Evolutionary conservation across 805 yeast genomes (phyloP), one percentile per base, ranked within the genome.

Genomic region (Aciculoconidium aculeatum): DNA sequence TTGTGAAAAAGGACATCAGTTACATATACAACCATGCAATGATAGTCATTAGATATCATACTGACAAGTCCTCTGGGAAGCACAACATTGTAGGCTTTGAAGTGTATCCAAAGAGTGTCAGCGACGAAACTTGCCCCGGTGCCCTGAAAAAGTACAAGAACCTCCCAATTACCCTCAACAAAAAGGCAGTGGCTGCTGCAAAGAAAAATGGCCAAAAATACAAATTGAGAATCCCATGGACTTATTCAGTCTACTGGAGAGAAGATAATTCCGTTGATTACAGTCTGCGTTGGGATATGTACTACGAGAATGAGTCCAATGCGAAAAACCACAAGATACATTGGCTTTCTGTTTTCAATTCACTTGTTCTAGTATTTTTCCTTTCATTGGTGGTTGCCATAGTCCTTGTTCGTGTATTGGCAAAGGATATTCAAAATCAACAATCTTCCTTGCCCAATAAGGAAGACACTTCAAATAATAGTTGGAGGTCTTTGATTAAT

Each of bases 231-330:
- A 70, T 86, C 18, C 88, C 90, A 3, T 86, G 75, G 55, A 80
- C 95, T 1, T 87, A 85, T 44, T 75, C 95, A 1, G 86, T 87
- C 3, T 80, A 80, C 47, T 86, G 95, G 94, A 66, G 92, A 50
- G 94, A 86, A 49, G 95, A 86, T 36, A 58, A 61, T 23, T 68
- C 74, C 3, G 61, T 82, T 14, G 67, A 70, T 15, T 81, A 85
- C 70, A 65, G 67, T 28, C 65, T 76, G 35, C 65, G 95, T 42
- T 84, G 94, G 92, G 75, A 74, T 25, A 55, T 79, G 42, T 86
- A 79, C 51, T 70, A 77, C 40, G 66, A 74, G 35, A 70, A 69
- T 41, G 80, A 74, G 28, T 58, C 61, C 15, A 50, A 60, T 13
- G 65, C 62, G 17, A 57, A 65, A 20, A 47, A 53, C 29, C 49